These are phyloP conservation scores for Xylaria sp. DNA, from an alignment of 2,329 filamentous ascomycete genomes.

Conservation along the genomic window DNA sequence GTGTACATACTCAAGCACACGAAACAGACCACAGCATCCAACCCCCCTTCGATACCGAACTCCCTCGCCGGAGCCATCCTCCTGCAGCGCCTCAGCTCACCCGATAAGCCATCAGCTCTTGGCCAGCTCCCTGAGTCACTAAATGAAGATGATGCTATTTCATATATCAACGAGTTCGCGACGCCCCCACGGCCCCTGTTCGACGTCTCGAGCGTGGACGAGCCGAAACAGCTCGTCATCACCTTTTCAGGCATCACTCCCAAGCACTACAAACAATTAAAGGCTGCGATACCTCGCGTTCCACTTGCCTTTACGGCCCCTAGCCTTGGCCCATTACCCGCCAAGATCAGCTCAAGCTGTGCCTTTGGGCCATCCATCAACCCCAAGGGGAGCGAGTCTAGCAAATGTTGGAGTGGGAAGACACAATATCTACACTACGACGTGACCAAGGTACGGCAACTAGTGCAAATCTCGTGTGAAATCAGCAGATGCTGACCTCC, in stretches of 20 bases:
- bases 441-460: conserved; percentile 32
- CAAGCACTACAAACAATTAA: conserved; percentile 49
- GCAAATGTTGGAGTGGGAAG: conserved; percentile 40
- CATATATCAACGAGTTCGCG: conserved; percentile 65
- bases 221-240: conserved; percentile 62
- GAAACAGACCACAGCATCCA: conserved; percentile 36
- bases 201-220: conserved; percentile 37
- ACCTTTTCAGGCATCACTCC: conserved; percentile 62
- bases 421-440: conserved; percentile 43
- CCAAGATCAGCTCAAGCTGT: conserved; percentile 49
- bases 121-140: conserved; percentile 51
- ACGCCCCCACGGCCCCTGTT: conserved; percentile 60
- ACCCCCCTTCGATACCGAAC: conserved; percentile 53
- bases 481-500: conserved; percentile 34
- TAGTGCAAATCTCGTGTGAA: background rate
- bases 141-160: conserved; percentile 56
- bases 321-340: conserved; percentile 52
- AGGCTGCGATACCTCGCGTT: conserved; percentile 48
- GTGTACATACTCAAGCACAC: conserved; percentile 59
- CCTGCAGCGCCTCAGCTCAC: conserved; percentile 59
- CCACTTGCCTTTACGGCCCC: conserved; percentile 55
- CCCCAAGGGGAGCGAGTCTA: conserved; percentile 30
- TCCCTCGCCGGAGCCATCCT: conserved; percentile 64
- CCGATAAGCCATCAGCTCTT: conserved; percentile 54
- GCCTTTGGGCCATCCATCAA: conserved; percentile 38